phyloP scores from a whole-genome alignment of 2,329 filamentous ascomycete species.

The Rhytidhysteron rufulum region DNA sequence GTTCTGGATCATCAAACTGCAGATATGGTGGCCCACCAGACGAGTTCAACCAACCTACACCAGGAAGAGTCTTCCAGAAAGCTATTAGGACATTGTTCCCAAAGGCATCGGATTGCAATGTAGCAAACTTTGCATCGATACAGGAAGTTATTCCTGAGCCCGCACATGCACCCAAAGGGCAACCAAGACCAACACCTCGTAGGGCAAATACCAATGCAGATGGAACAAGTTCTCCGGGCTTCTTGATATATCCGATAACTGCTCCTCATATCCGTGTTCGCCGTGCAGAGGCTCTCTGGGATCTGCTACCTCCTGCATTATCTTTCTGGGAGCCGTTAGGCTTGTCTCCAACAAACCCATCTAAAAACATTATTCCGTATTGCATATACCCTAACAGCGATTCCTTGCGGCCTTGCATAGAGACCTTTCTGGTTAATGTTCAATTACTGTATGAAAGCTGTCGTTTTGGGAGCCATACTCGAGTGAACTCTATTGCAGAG shows the following conservation, averaged over 20 bases:
- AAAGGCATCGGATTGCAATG: constrained; percentile 26
- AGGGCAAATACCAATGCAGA: constrained; percentile 22
- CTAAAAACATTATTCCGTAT: constrained; percentile 67
- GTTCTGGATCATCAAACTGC: not conserved
- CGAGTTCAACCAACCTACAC: constrained; percentile 10
- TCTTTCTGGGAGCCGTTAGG: constrained; percentile 80
- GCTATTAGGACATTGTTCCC: constrained; percentile 28
- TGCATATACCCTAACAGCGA: constrained; percentile 67
- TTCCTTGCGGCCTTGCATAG: constrained; percentile 58
- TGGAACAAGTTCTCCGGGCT: constrained; percentile 16
- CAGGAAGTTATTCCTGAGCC: constrained; percentile 44
- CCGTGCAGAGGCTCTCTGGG: constrained; percentile 64
- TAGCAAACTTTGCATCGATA: constrained; percentile 32
- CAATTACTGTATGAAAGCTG: constrained; percentile 69
- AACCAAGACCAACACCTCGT: constrained; percentile 28
- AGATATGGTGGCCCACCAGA: too few species aligned
- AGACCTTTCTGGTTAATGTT: constrained; percentile 64
- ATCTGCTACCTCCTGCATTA: constrained; percentile 70
- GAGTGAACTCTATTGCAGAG: constrained; percentile 36
- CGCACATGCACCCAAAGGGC: constrained; percentile 28
- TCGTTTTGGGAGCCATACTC: constrained; percentile 64
- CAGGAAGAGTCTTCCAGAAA: constrained; percentile 18
- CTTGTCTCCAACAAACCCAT: constrained; percentile 65
- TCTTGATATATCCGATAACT: constrained; percentile 47
- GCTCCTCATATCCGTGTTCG: constrained; percentile 70